A percentile compares a stretch with the other conserved stretches of the same genome.
phyloP scores from a whole-genome alignment of 1,284 basidiomycete species.

The Ceratobasidium sp. region DNA sequence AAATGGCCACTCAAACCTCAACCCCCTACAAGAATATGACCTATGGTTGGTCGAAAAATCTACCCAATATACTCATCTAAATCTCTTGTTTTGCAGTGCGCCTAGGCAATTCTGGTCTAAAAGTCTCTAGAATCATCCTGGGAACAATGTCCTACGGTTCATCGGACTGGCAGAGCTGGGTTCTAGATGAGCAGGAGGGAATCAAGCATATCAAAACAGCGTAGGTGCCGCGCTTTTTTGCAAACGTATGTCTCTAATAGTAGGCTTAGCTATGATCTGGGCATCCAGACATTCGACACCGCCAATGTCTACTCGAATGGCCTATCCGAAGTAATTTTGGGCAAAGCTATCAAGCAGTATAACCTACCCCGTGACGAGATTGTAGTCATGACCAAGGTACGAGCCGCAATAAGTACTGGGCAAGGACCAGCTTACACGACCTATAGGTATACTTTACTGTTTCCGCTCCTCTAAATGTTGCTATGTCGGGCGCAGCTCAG shows the following conservation, averaged over 20 bases:
- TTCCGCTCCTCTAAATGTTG: slow-evolving; percentile 3
- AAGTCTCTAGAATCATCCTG: slow-evolving; percentile 36
- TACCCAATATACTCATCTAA: background rate
- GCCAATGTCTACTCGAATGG: slow-evolving; percentile 56
- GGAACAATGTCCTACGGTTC: slow-evolving; percentile 13
- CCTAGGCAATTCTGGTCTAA: slow-evolving; percentile 46
- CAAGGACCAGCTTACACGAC: background rate
- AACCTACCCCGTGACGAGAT: slow-evolving; percentile 49
- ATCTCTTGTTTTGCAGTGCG: background rate
- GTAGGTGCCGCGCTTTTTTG: slow-evolving; percentile 48
- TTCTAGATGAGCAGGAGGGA: slow-evolving; percentile 54
- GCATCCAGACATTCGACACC: slow-evolving; percentile 68
- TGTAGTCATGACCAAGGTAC: slow-evolving; percentile 52
- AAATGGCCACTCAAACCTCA: no score
- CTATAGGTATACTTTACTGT: background rate
- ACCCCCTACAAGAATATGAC: background rate
- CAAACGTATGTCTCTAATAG: background rate
- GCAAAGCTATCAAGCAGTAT: slow-evolving; percentile 52
- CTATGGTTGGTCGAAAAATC: background rate
- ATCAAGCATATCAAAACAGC: slow-evolving; percentile 58
- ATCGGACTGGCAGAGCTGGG: slow-evolving; percentile 51
- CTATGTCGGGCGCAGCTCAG: slow-evolving; percentile 47
- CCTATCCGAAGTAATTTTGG: slow-evolving; percentile 51
- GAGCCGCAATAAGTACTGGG: background rate
- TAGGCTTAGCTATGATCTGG: slow-evolving; percentile 55